These are phyloP conservation scores for Fusarium concolor DNA, from an alignment of 2,329 filamentous ascomycete genomes.

Conservation along the genomic window DNA sequence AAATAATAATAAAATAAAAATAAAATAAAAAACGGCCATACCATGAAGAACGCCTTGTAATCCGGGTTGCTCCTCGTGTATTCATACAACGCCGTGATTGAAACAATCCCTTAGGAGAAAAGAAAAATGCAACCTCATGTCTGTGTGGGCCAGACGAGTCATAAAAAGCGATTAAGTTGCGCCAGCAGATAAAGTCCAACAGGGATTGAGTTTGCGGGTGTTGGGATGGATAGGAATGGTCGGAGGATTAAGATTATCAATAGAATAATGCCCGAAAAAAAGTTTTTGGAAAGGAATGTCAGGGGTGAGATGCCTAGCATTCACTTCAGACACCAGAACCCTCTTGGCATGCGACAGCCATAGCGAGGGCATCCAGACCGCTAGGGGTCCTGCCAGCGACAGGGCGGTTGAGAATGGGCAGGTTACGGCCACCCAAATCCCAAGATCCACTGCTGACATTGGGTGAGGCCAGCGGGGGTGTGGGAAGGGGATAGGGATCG, in stretches of 20 bases:
- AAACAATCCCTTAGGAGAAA: slow-evolving; percentile 9
- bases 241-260: slow-evolving; percentile 43
- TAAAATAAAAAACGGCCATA: neutral
- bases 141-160: neutral
- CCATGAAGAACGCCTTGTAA: slow-evolving; percentile 31
- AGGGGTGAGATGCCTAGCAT: neutral
- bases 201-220: neutral
- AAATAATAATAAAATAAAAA: slow-evolving; percentile 15
- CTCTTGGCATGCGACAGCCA: slow-evolving; percentile 66
- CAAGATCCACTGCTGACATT: slow-evolving; percentile 52
- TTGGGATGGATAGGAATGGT: slow-evolving; percentile 2
- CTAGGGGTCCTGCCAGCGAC: slow-evolving; percentile 57
- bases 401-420: slow-evolving; percentile 60
- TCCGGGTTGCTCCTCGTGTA: slow-evolving; percentile 34
- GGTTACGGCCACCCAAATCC: slow-evolving; percentile 61
- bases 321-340: slow-evolving; percentile 45
- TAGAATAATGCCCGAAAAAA: slow-evolving; percentile 16
- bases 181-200: slow-evolving; percentile 9
- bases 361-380: slow-evolving; percentile 66
- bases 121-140: slow-evolving; percentile 22
- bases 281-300: slow-evolving; percentile 1
- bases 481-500: slow-evolving; percentile 54
- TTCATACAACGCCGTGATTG: slow-evolving; percentile 39
- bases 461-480: slow-evolving; percentile 54
- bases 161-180: slow-evolving; percentile 9